Base-by-base conservation (phyloP, 139 green algal genomes). In the Auxenochlorella pyrenoidosa region DNA sequence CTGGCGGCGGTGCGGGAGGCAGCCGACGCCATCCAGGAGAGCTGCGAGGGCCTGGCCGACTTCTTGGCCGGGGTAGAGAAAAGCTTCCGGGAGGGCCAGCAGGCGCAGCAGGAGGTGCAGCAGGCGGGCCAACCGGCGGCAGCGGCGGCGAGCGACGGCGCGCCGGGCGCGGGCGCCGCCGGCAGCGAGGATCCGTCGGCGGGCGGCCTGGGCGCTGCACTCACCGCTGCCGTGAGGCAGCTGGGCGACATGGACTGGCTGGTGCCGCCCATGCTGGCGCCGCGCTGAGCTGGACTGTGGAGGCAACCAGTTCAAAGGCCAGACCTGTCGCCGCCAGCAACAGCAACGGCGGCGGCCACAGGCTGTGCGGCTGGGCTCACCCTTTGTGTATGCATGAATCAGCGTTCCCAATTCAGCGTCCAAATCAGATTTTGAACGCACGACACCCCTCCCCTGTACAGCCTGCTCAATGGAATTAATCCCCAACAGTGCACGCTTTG, bases 191-290 rank as follows among this genome's bases (percentile, higher is more conserved):
- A 34, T 1, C 82, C 51, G 63, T 5, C 24, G 73, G 32, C 24
- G 79, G 32, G 3, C 68, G 3, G 70, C 28, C 19, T 92, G 54
- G 80, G 78, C 13, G 77, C 75, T 0, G 75, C 77, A 32, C 41
- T 94, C 13, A 38, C 38, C 15, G 59, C 51, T 28, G 66, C 44
- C 16, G 63, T 93, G 3, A 24, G 70, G 1, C 51, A 78, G 13
- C 90, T 95, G 82, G 81, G 91, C 0, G 82, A 71, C 2, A 89
- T 95, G 19, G 91, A 94, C 12, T 97, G 95, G 94, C 82, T 97
- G 68, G 94, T 95, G 58, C 95, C 95, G 4, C 95, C 95, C 38
- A 95, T 97, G 93, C 90, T 97, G 83, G 90, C 95, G 41, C 51
- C 80, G 15, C 59, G 80, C 34, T 85, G 44, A 65, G 15, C 26